phyloP scores from a whole-genome alignment of 139 green algal species.

The Parachlorella kessleri region DNA sequence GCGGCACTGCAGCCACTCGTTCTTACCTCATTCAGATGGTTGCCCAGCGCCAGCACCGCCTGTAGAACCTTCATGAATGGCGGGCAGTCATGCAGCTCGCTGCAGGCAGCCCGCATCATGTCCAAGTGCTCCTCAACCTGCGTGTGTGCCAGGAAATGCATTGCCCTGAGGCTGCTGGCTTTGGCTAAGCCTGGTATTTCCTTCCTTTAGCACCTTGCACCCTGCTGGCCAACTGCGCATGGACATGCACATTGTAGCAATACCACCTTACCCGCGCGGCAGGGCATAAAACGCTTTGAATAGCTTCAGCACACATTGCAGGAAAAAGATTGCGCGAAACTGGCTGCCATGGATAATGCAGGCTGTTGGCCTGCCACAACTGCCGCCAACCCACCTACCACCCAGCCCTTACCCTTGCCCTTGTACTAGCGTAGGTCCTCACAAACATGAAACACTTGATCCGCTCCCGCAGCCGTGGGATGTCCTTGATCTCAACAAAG shows the following conservation, averaged over 20 bases:
- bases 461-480: constrained; percentile 72
- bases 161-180: too few relatives aligned
- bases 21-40: constrained; percentile 63
- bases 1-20: background rate
- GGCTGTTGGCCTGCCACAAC: too few relatives aligned
- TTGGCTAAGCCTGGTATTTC: too few relatives aligned
- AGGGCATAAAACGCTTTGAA: too few relatives aligned
- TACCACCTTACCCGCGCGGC: too few relatives aligned
- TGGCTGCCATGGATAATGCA: too few relatives aligned
- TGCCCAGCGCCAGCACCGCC: constrained; percentile 66
- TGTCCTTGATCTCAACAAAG: constrained; percentile 78
- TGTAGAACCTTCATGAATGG: constrained; percentile 66
- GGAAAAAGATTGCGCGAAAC: too few relatives aligned
- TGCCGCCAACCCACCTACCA: background rate
- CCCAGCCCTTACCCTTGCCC: constrained; percentile 23
- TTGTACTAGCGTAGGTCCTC: constrained; percentile 45
- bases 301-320: too few relatives aligned
- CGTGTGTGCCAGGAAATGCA: too few relatives aligned
- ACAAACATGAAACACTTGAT: constrained; percentile 74
- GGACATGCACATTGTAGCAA: too few relatives aligned
- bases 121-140: constrained; percentile 51
- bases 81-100: constrained; percentile 53
- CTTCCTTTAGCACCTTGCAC: too few relatives aligned
- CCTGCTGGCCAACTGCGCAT: too few relatives aligned
- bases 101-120: constrained; percentile 40